phyloP scores from a whole-genome alignment of 2,329 filamentous ascomycete genomes.

The Zasmidium angulare region DNA sequence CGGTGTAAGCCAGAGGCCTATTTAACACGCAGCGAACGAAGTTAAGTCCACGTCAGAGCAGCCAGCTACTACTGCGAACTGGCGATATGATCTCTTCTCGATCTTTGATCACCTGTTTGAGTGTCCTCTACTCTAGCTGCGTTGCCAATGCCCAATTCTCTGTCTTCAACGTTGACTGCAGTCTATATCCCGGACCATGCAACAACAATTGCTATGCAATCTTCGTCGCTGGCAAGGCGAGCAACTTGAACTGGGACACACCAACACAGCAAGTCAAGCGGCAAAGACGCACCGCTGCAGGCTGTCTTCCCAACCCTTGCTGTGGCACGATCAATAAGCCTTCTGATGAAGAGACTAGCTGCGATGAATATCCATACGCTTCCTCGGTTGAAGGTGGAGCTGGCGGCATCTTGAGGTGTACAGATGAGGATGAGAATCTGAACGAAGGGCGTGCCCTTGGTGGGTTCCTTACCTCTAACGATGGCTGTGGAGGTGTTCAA shows the following conservation, averaged over 20 bases:
- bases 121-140: not conserved
- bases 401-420: not conserved
- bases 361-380: conserved; percentile 1
- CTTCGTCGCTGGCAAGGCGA: not conserved
- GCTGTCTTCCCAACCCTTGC: not conserved
- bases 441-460: not conserved
- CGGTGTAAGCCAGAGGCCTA: no score
- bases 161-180: not conserved
- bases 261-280: not conserved
- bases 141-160: not conserved
- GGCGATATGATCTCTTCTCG: not conserved
- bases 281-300: not conserved
- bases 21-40: no score
- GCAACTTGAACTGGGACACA: not conserved
- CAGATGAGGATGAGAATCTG: not conserved
- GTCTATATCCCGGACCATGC: not conserved
- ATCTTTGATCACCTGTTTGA: not conserved
- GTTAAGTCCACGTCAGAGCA: no score
- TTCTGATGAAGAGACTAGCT: not conserved
- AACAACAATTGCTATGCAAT: conserved; percentile 2
- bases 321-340: not conserved
- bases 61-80: no score
- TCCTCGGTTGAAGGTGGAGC: not conserved
- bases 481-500: not conserved
- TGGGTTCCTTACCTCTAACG: not conserved